phyloP scores from a whole-genome alignment of 208 protist genomes.

The Trypanosoma theileri region DNA sequence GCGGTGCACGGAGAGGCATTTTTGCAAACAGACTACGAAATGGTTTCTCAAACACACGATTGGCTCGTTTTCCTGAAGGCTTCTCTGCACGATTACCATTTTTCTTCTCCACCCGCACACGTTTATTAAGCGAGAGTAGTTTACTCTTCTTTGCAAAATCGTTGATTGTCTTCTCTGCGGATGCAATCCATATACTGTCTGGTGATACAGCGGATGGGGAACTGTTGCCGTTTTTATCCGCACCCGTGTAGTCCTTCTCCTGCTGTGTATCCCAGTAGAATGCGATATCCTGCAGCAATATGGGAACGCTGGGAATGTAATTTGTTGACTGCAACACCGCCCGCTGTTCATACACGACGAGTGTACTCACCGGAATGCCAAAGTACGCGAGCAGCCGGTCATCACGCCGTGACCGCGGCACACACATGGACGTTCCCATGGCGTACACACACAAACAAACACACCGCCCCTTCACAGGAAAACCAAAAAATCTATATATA shows the following conservation, averaged over 20 bases:
- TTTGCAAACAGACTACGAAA: constrained; percentile 15
- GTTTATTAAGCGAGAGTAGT: constrained; percentile 6
- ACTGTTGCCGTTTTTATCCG: background rate
- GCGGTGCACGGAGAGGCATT: constrained; percentile 2
- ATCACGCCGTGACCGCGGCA: constrained; percentile 6
- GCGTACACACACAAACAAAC: background rate
- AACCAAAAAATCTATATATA: background rate
- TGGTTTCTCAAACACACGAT: constrained; percentile 26
- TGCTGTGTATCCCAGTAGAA: constrained; percentile 34
- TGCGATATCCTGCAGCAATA: constrained; percentile 54
- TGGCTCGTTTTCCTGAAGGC: background rate
- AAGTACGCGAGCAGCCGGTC: constrained; percentile 26
- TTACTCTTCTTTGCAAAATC: constrained; percentile 22
- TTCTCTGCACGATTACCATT: constrained; percentile 1
- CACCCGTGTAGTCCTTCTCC: background rate
- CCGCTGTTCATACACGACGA: constrained; percentile 49
- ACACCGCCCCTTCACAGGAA: background rate
- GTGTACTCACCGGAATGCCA: constrained; percentile 34
- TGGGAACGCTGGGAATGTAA: constrained; percentile 44
- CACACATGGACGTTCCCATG: constrained; percentile 22
- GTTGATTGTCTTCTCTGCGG: constrained; percentile 24
- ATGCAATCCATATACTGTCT: constrained; percentile 21
- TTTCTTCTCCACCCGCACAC: background rate
- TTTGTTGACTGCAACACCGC: constrained; percentile 27
- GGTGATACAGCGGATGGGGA: constrained; percentile 8